Evolutionary conservation across 768 basidiomycete genomes (phyloP).

Genomic region (Mycena latifolia): DNA sequence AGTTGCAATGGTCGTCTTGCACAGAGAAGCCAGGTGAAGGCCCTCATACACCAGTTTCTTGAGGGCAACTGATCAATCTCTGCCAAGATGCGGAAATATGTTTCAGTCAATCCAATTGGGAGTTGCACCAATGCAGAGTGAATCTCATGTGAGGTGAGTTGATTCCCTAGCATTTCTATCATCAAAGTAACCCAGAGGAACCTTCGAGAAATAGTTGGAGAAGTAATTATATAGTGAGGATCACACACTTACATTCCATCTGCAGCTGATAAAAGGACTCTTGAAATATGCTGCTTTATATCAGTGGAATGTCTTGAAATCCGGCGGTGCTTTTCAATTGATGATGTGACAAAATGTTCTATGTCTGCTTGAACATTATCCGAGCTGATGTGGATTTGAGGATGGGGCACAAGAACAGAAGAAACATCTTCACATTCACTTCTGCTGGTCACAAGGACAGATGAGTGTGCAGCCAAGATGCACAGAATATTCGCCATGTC

Average conservation of each 20-base stretch:
- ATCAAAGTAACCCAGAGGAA: conserved; percentile 32
- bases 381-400: conserved; percentile 18
- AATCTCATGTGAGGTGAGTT: conserved; percentile 26
- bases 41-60: conserved; percentile 19
- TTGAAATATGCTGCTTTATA: conserved; percentile 24
- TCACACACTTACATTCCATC: conserved; percentile 28
- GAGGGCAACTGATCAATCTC: conserved; percentile 24
- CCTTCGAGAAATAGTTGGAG: conserved; percentile 5
- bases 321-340: conserved; percentile 17
- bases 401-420: conserved; percentile 1
- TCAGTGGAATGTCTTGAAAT: conserved; percentile 13
- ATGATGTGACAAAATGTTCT: conserved; percentile 9
- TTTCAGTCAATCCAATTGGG: conserved; percentile 30
- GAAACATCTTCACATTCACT: conserved; percentile 22
- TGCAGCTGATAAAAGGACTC: conserved; percentile 18
- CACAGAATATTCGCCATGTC: conserved; percentile 10
- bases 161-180: conserved; percentile 23
- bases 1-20: conserved; percentile 21
- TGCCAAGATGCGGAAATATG: conserved; percentile 24
- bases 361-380: conserved; percentile 26
- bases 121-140: conserved; percentile 13
- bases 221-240: background rate
- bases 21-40: conserved; percentile 30
- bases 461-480: background rate
- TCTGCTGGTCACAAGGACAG: conserved; percentile 24